Evolutionary conservation across 768 basidiomycete species (phyloP).

Genomic region (Tylopilus intermedius): DNA sequence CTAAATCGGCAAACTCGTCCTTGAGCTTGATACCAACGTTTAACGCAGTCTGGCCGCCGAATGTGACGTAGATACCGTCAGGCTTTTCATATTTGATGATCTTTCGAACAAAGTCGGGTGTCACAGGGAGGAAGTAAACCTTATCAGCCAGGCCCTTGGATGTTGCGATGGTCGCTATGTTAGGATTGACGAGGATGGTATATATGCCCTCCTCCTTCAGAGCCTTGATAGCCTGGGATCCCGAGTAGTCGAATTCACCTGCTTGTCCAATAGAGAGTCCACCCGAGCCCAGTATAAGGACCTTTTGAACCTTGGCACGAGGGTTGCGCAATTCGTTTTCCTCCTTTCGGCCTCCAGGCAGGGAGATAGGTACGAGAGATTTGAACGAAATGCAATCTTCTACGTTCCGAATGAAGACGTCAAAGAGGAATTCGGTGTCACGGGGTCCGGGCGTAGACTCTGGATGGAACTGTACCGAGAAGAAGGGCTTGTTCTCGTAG

Average conservation of each 20-base stretch:
- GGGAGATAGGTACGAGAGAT: conserved; percentile 50
- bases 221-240: conserved; percentile 98
- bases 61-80: conserved; percentile 98
- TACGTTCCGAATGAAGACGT: conserved; percentile 91
- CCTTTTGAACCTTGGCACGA: conserved; percentile 79
- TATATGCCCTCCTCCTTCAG: conserved; percentile 99
- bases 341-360: conserved; percentile 76
- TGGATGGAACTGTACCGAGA: conserved; percentile 99
- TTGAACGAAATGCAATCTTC: conserved; percentile 63
- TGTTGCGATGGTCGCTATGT: conserved; percentile 98
- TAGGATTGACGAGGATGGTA: conserved; percentile 97
- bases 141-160: conserved; percentile 98
- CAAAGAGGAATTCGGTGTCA: conserved; percentile 98
- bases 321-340: conserved; percentile 75
- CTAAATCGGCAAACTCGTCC: conserved; percentile 88
- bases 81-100: conserved; percentile 99
- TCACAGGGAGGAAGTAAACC: conserved; percentile 98
- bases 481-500: conserved; percentile 88
- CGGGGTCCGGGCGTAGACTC: conserved; percentile 95
- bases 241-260: conserved; percentile 99
- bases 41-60: conserved; percentile 96
- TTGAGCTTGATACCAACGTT: conserved; percentile 97
- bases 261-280: conserved; percentile 98
- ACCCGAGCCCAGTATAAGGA: conserved; percentile 94
- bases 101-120: conserved; percentile 94